Base-by-base conservation (phyloP, 1,284 basidiomycete genomes). In the Fomitopsis palustris region DNA sequence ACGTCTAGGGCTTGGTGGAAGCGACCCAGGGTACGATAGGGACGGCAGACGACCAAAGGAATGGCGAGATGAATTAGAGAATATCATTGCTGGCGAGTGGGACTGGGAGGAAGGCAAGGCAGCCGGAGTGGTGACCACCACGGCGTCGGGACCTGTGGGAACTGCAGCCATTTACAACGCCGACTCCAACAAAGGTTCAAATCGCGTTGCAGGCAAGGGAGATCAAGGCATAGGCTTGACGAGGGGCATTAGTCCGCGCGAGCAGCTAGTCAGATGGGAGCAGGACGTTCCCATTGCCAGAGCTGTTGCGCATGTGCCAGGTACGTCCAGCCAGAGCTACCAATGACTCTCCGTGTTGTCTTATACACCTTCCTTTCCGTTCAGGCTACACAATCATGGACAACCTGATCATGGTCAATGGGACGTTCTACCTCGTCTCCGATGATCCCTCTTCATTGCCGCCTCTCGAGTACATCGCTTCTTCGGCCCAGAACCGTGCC, bases 361-460 rank as follows among this genome's bases (percentile, higher is more conserved):
- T n/a, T n/a, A n/a, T n/a, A n/a, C n/a, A n/a, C n/a, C n/a, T n/a
- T n/a, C n/a, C n/a, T n/a, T n/a, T n/a, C n/a, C n/a, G n/a, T 52
- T 29, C 53, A 67, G 92, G 93, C 2, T 92, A 87, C 76, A 93
- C 90, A 1, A 82, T 93, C 43, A 77, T 95, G 56, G 90, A 94
- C 65, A 87, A 90, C 61, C 78, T 93, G 25, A 83, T 89, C 62
- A 71, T 90, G 27, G 80, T 79, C 63, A 85, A 88, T 65, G 86
- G 87, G 12, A 82, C 81, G 6, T 77, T 93, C 56, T 92, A 86
- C 70, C 72, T 94, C 59, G 84, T 91, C 25, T 79, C 82, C 4
- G 83, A 90, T 64, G 74, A 83, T 56, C 75, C 75, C 8, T 67
- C 75, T 6, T 72, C 73, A 25, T 78, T 87, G 54, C 88, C 86